Base-by-base conservation (phyloP, 306 rosid genomes). In the Citrullus mucosospermus region DNA sequence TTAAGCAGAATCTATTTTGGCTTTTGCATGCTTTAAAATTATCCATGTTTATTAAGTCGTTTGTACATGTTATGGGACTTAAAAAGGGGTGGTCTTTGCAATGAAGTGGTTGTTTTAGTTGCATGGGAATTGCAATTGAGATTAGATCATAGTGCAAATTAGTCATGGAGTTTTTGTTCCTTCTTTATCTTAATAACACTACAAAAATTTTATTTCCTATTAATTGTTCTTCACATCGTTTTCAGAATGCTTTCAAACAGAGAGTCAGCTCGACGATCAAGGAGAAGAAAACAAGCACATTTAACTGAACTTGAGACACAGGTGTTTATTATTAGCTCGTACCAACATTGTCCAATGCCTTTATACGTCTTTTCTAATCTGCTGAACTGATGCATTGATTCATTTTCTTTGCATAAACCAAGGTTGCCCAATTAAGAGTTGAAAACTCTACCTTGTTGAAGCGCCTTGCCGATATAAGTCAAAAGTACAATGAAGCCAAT, bases 231-330 rank as follows among this genome's bases (percentile, higher is more conserved):
- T 16, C n/a, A 36, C 12, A 20, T 18, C 18, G 32, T 78, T 78
- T 61, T 54, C 88, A 95, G 98, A 89, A 95, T 95, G 98, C 96
- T 95, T 70, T 95, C 98, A 38, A 95, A 95, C 75, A 89, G 98
- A 84, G 98, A 95, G 84, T 95, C 98, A 8, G 98, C 98, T 12
- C 90, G 98, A 80, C 98, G 98, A 70, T 95, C 98, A 53, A 91
- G 98, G 79, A 81, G 97, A 85, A 84, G 97, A 91, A 95, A 95
- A 83, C 98, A 95, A 85, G 97, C 98, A 56, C 98, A 95, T 95
- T 81, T 95, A 86, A 85, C 86, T 9, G 98, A 95, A 74, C 97
- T 95, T 28, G 97, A 92, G 90, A 89, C 92, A 43, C 92, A 91
- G 96, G 97, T 89, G 30, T 58, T 69, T 34, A 30, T 69, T 34